phyloP scores from a whole-genome alignment of 345 rosid species.

The Schrenkiella parvula region DNA sequence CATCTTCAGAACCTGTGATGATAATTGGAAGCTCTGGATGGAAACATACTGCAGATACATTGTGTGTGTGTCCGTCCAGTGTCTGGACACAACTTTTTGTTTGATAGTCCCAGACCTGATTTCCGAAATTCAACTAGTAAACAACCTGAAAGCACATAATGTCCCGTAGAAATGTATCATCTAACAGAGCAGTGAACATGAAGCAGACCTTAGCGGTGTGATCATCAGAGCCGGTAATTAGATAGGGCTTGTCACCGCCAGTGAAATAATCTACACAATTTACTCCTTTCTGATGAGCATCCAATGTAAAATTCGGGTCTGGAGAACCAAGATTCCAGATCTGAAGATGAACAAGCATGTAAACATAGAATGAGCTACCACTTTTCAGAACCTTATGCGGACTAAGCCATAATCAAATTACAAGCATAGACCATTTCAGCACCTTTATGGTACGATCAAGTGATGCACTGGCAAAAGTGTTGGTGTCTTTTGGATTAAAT shows the following conservation, averaged over 20 bases:
- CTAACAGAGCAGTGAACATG: not conserved
- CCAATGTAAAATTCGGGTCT: conserved; percentile 89
- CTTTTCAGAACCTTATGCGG: not conserved
- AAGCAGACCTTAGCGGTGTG: conserved; percentile 83
- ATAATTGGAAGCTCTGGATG: conserved; percentile 83
- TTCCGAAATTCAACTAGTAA: conserved; percentile 21
- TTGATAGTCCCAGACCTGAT: conserved; percentile 87
- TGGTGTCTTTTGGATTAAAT: conserved; percentile 84
- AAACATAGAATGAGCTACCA: conserved; percentile 1
- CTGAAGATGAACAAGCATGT: conserved; percentile 37
- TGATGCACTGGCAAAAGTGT: conserved; percentile 96
- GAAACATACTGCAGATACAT: conserved; percentile 79
- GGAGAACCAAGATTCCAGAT: conserved; percentile 98
- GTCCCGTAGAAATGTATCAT: not conserved
- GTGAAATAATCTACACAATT: conserved; percentile 93
- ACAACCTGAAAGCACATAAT: conserved; percentile 11
- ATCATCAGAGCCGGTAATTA: conserved; percentile 93
- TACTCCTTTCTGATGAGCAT: conserved; percentile 92
- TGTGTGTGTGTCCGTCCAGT: conserved; percentile 79
- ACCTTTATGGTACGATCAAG: conserved; percentile 97
- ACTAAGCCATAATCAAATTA: conserved; percentile 3
- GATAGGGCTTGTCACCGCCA: conserved; percentile 89
- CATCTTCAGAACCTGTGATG: conserved; percentile 84
- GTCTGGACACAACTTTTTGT: conserved; percentile 84
- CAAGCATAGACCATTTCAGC: not conserved